Evolutionary conservation across 179 eudicot genomes (phyloP).

Genomic region (Amaranthus tricolor): DNA sequence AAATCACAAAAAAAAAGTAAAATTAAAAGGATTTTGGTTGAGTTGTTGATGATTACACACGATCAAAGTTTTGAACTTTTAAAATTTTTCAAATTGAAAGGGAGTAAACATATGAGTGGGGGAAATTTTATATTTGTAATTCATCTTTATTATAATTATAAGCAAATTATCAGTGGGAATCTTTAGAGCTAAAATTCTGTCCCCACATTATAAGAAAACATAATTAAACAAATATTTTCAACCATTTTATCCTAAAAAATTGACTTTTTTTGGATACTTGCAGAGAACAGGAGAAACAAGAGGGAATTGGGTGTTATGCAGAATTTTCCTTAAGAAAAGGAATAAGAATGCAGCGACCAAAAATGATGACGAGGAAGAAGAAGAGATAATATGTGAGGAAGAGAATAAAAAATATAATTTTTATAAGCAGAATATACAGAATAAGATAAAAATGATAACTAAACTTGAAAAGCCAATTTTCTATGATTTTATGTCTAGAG

Average conservation of each 20-base stretch:
- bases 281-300: constrained; percentile 33
- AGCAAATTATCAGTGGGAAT: constrained; percentile 27
- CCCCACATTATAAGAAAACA: constrained; percentile 19
- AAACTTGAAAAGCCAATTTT: constrained; percentile 41
- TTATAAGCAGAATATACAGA: too few relatives aligned
- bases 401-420: constrained; percentile 1
- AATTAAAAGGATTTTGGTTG: too few relatives aligned
- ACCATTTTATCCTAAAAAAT: neutral
- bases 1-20: too few relatives aligned
- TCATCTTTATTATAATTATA: constrained; percentile 22
- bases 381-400: constrained; percentile 29
- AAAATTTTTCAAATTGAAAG: too few relatives aligned
- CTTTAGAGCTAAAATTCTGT: constrained; percentile 28
- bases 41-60: too few relatives aligned
- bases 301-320: constrained; percentile 89
- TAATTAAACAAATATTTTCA: constrained; percentile 18
- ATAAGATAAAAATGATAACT: neutral
- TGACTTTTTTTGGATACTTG: constrained; percentile 7
- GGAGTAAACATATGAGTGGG: too few relatives aligned
- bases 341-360: constrained; percentile 30
- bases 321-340: constrained; percentile 80
- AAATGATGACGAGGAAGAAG: constrained; percentile 24
- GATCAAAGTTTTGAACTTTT: too few relatives aligned
- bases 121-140: too few relatives aligned
- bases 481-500: constrained; percentile 76